Percentiles rank a stretch among this genome's conserved stretches.
These are phyloP conservation scores for Xerocomus cyaneibrunnescens DNA, from an alignment of 1,284 basidiomycete genomes.

Conservation along the genomic window DNA sequence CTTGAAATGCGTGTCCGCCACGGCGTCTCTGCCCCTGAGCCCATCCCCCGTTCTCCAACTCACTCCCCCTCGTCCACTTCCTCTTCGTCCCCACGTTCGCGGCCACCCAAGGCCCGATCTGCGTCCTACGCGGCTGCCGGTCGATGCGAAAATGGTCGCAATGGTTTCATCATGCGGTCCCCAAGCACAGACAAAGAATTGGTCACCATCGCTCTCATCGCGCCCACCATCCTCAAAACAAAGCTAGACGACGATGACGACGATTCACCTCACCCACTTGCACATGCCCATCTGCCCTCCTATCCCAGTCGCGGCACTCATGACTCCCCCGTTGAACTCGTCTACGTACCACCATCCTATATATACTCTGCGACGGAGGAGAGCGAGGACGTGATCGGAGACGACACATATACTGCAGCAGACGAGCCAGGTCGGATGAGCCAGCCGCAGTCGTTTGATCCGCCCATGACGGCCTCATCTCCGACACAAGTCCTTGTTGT, in stretches of 20 bases:
- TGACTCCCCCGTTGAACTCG: conserved; percentile 31
- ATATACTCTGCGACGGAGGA: conserved; percentile 25
- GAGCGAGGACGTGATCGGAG: conserved; percentile 7
- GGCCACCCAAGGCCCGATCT: conserved; percentile 17
- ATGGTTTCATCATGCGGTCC: conserved; percentile 37
- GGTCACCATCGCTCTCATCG: conserved; percentile 92
- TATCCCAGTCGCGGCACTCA: conserved; percentile 10
- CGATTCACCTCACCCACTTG: conserved; percentile 11
- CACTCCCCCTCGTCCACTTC: conserved; percentile 39
- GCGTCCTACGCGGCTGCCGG: conserved; percentile 6
- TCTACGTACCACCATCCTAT: conserved; percentile 69
- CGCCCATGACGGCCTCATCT: not conserved
- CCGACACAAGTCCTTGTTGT: conserved; percentile 1
- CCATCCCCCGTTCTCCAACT: conserved; percentile 27
- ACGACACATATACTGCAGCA: conserved; percentile 23
- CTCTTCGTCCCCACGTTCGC: conserved; percentile 39
- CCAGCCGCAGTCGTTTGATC: conserved; percentile 6
- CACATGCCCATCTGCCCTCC: conserved; percentile 13
- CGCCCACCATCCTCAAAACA: conserved; percentile 92
- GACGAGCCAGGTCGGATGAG: conserved; percentile 34
- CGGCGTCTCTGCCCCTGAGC: conserved; percentile 4
- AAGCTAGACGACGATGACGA: conserved; percentile 46
- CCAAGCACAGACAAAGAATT: conserved; percentile 52
- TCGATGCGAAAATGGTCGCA: conserved; percentile 4
- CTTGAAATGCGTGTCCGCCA: conserved; percentile 30